Base-by-base conservation (phyloP, 1,139 yeast genomes). In the Sugiyamaella japonica region DNA sequence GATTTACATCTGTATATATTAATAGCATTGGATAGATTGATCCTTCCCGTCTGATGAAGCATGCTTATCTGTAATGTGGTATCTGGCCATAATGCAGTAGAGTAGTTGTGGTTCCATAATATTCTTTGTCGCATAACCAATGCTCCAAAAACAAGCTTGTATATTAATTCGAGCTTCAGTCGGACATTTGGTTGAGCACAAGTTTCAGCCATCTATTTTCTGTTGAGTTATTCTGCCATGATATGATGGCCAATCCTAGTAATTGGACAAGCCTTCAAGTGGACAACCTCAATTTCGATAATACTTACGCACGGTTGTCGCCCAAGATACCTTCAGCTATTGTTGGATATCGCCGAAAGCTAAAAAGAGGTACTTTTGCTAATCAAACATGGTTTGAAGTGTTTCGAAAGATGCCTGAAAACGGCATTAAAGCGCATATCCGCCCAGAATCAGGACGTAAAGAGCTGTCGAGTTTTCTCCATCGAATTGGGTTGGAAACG, bases 301-400 rank as follows among this genome's bases (percentile, higher is more conserved):
- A 7, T 29, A 23, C 39, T 15, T 48, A 48, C 31, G 2, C 31
- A 12, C 15, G 10, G 9, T 10, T 2, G 5, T 29, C 38, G 4
- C 51, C 51, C 3, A 16, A 31, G 5, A 47, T 28, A 47, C 50
- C 34, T 29, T 29, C 50, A 25, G 25, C 31, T 9, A 37, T 34
- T 38, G 9, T 15, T 12, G 43, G 28, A 28, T 47, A 29, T 32
- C 51, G 51, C n/a, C 29, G 29, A 20, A 28, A 29, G 10, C 20
- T 48, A 16, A 48, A 29, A 38, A 48, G 39, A 10, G 51, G 51
- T 2, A 32, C 23, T 12, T 34, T 13, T 8, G 12, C n/a, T 31
- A 10, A 40, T 40, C 29, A 28, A 43, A 48, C 45, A 23, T 48
- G 51, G 51, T 13, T 16, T 9, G 46, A 48, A 17, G 37, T 48